Conservation (phyloP, 108 stramenopile species). For the Nannochloropsis salina region DNA sequence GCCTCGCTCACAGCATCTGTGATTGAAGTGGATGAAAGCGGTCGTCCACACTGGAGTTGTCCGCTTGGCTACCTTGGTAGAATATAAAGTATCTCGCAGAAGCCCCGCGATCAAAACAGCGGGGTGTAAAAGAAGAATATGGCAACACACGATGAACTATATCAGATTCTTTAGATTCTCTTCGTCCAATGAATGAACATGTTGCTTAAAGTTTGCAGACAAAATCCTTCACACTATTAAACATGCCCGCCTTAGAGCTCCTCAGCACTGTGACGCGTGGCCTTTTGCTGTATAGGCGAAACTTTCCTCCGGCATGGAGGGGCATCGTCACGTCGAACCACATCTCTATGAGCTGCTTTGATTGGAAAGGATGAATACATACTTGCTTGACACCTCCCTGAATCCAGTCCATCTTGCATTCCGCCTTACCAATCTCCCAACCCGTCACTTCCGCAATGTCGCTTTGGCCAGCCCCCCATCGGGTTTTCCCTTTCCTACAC, state of each 20-base stretch:
- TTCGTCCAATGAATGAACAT: no score
- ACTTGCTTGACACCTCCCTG: background rate
- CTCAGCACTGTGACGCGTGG: background rate
- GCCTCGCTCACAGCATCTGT: background rate
- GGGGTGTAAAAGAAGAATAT: background rate
- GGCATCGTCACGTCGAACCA: background rate
- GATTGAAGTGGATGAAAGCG: background rate
- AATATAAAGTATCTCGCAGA: background rate
- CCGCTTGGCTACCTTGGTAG: background rate
- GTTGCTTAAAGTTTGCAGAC: background rate
- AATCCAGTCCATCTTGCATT: background rate
- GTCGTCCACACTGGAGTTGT: background rate
- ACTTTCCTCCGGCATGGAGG: background rate
- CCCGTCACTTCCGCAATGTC: slow-evolving; percentile 48
- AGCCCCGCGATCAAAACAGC: background rate
- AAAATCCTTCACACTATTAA: background rate
- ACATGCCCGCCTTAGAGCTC: background rate
- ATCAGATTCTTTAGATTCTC: no score
- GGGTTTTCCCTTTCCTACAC: background rate
- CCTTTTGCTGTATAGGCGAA: background rate
- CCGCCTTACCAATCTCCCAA: slow-evolving; percentile 13
- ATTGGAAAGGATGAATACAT: background rate
- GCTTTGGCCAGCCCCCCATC: slow-evolving; percentile 41
- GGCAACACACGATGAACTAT: no score
- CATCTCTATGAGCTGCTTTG: background rate